Conservation (phyloP, 169 alveolate species). For the Babesia ovis region DNA sequence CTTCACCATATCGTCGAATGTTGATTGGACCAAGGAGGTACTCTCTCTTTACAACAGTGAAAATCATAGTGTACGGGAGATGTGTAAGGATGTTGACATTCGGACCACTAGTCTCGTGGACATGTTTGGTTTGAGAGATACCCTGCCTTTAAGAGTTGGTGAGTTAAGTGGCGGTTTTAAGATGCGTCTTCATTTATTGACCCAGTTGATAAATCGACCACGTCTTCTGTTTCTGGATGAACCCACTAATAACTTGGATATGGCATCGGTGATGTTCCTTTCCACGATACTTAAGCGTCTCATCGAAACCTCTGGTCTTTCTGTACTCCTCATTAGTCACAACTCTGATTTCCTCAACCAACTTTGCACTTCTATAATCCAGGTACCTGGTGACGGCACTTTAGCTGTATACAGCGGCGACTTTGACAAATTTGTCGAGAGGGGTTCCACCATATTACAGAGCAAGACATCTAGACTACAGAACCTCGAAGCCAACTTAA, state of each 20-base stretch:
- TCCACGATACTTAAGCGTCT: slow-evolving; percentile 36
- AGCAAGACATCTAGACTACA: slow-evolving; percentile 17
- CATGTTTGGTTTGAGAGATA: slow-evolving; percentile 66
- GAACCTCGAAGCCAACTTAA: slow-evolving; percentile 14
- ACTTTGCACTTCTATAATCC: slow-evolving; percentile 44
- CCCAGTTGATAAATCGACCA: slow-evolving; percentile 62
- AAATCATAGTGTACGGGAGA: neutral
- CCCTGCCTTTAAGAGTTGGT: slow-evolving; percentile 46
- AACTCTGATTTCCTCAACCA: slow-evolving; percentile 25
- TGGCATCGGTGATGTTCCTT: slow-evolving; percentile 53
- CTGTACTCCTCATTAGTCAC: slow-evolving; percentile 54
- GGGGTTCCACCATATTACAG: slow-evolving; percentile 23
- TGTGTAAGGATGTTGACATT: slow-evolving; percentile 25
- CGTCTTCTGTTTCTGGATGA: slow-evolving; percentile 72
- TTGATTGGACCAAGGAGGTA: slow-evolving; percentile 16
- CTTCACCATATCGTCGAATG: neutral
- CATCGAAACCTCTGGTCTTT: slow-evolving; percentile 23
- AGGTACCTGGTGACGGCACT: slow-evolving; percentile 64
- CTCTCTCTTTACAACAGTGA: slow-evolving; percentile 46
- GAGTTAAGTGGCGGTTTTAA: slow-evolving; percentile 75
- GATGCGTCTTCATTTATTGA: slow-evolving; percentile 70
- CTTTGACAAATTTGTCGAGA: slow-evolving; percentile 52
- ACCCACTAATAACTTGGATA: slow-evolving; percentile 76
- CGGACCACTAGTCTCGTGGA: slow-evolving; percentile 52
- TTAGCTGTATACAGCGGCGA: slow-evolving; percentile 22